phyloP scores from a whole-genome alignment of 495 filamentous ascomycete genomes.

The Hypoxylon subgilvum region DNA sequence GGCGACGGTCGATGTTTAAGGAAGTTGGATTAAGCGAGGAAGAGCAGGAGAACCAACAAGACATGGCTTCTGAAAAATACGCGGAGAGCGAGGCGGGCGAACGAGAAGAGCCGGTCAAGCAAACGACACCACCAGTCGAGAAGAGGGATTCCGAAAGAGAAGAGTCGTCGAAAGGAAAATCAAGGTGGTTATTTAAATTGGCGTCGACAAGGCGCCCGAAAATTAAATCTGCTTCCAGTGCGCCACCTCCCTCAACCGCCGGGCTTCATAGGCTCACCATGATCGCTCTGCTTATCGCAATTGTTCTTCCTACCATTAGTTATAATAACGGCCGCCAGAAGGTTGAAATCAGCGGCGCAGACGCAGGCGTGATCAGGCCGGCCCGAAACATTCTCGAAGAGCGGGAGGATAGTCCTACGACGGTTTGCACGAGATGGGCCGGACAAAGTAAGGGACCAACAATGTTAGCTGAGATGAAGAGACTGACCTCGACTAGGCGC shows the following conservation, averaged over 20 bases:
- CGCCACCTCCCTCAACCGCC: constrained; percentile 47
- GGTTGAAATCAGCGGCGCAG: constrained; percentile 48
- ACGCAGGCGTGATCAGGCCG: constrained; percentile 52
- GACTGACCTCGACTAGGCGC: constrained; percentile 47
- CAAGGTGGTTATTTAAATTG: constrained; percentile 48
- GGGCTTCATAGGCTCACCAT: constrained; percentile 53
- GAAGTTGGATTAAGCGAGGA: constrained; percentile 53
- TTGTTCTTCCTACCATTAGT: constrained; percentile 56
- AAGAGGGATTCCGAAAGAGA: constrained; percentile 12
- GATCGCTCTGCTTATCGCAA: constrained; percentile 58
- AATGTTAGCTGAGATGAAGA: background rate
- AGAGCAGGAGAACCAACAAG: constrained; percentile 19
- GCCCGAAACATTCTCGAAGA: constrained; percentile 41
- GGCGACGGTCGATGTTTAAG: constrained; percentile 52
- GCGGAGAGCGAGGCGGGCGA: constrained; percentile 37
- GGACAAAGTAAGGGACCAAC: constrained; percentile 61
- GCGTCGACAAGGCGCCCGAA: constrained; percentile 46
- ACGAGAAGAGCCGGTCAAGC: constrained; percentile 33
- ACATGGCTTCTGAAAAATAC: constrained; percentile 2
- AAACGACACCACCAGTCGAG: constrained; percentile 22
- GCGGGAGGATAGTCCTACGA: constrained; percentile 54
- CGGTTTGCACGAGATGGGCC: constrained; percentile 70
- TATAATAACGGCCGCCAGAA: constrained; percentile 46
- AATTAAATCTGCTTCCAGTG: constrained; percentile 49
- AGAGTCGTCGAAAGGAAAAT: constrained; percentile 15